phyloP scores from a whole-genome alignment of 345 rosid species.

The Cardiospermum halicacabum region DNA sequence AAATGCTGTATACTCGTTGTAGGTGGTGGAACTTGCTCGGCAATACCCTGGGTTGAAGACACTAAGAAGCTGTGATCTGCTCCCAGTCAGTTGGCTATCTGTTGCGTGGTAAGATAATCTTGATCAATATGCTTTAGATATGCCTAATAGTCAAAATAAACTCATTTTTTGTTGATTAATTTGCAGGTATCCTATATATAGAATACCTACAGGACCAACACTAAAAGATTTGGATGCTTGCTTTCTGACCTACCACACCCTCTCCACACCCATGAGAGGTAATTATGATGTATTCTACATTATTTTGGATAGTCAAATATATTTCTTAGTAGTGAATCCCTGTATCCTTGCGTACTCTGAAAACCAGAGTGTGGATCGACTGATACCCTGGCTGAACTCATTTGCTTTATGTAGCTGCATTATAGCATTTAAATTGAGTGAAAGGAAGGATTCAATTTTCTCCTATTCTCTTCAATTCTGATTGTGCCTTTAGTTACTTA shows the following conservation, averaged over 20 bases:
- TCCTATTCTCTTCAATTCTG: not conserved
- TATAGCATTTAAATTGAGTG: not conserved
- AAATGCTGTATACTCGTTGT: conserved; percentile 3
- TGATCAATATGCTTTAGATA: conserved; percentile 4
- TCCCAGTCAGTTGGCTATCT: conserved; percentile 33
- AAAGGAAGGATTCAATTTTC: not conserved
- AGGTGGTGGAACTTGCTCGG: conserved; percentile 27
- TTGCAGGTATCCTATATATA: conserved; percentile 37
- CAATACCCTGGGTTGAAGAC: conserved; percentile 25
- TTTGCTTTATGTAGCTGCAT: not conserved
- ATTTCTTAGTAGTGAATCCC: not conserved
- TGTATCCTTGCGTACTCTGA: not conserved
- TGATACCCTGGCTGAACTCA: not conserved
- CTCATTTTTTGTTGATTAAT: conserved; percentile 9
- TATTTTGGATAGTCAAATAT: not conserved
- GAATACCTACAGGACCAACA: conserved; percentile 38
- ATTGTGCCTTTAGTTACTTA: not conserved
- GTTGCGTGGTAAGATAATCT: conserved; percentile 33
- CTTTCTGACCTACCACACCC: conserved; percentile 34
- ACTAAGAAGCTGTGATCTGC: conserved; percentile 32
- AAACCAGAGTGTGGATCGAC: not conserved
- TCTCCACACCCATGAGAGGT: conserved; percentile 31
- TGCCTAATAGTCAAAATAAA: not conserved
- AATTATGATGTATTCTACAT: not conserved
- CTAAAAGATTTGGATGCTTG: conserved; percentile 39